These are phyloP conservation scores for Diplocarpon mali DNA, from an alignment of 2,329 filamentous ascomycete species.

Conservation along the genomic window DNA sequence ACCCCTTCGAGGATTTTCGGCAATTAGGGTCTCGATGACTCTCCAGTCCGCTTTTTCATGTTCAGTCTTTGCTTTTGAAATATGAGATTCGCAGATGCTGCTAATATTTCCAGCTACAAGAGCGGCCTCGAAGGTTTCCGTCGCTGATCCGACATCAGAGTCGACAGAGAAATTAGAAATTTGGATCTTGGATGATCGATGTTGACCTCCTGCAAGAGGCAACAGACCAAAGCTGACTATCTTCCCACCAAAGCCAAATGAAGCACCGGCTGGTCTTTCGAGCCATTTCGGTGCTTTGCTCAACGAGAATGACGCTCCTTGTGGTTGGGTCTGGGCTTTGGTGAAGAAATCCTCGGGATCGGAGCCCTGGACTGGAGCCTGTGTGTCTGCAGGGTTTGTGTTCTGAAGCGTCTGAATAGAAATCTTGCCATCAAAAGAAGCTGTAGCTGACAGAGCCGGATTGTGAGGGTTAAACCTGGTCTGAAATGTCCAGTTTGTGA, in stretches of 20 bases:
- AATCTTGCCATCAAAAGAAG: slow-evolving; percentile 95
- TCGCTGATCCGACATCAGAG: slow-evolving; percentile 70
- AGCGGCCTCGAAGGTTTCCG: slow-evolving; percentile 76
- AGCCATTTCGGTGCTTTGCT: slow-evolving; percentile 83
- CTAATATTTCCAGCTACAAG: slow-evolving; percentile 67
- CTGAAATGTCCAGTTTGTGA: slow-evolving; percentile 99
- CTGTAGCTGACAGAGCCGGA: slow-evolving; percentile 83
- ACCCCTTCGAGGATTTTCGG: slow-evolving; percentile 73
- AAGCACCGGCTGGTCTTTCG: slow-evolving; percentile 71
- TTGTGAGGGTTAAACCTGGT: slow-evolving; percentile 91
- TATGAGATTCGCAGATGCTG: slow-evolving; percentile 69
- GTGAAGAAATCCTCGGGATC: slow-evolving; percentile 96
- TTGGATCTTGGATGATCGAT: slow-evolving; percentile 61
- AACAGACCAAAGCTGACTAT: slow-evolving; percentile 62
- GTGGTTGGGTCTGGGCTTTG: slow-evolving; percentile 82
- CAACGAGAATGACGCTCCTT: slow-evolving; percentile 81
- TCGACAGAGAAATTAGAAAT: slow-evolving; percentile 88
- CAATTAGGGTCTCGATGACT: slow-evolving; percentile 80
- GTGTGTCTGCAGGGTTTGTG: slow-evolving; percentile 67
- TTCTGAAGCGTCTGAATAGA: slow-evolving; percentile 89
- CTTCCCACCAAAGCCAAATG: slow-evolving; percentile 94
- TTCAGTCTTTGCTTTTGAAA: slow-evolving; percentile 64
- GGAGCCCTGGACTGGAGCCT: slow-evolving; percentile 54
- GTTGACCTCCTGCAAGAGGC: slow-evolving; percentile 49
- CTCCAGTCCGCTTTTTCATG: slow-evolving; percentile 96